phyloP scores from a whole-genome alignment of 2,329 filamentous ascomycete genomes.

The Clathrospora elynae region DNA sequence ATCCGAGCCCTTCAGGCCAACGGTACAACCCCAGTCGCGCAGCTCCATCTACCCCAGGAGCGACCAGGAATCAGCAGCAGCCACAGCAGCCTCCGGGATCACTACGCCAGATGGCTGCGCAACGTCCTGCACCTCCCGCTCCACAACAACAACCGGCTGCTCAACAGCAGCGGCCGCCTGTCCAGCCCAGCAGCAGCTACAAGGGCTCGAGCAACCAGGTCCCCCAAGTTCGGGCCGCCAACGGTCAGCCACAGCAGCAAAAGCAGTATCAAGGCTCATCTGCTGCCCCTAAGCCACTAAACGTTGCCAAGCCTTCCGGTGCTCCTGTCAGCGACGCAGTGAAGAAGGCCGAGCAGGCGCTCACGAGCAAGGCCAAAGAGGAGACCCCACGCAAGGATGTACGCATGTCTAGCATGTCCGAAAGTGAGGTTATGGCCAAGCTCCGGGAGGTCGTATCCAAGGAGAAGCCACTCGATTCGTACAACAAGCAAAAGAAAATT shows the following conservation, averaged over 20 bases:
- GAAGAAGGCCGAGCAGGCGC: conserved; percentile 86
- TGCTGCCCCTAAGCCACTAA: conserved; percentile 61
- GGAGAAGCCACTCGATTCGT: conserved; percentile 90
- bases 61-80: conserved; percentile 56
- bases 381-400: conserved; percentile 85
- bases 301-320: conserved; percentile 55
- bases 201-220: conserved; percentile 48
- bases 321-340: conserved; percentile 68
- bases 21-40: conserved; percentile 86
- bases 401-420: conserved; percentile 98
- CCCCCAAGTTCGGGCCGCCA: conserved; percentile 50
- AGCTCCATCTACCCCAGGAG: conserved; percentile 75
- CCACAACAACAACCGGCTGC: conserved; percentile 52
- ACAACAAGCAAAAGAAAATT: conserved; percentile 99
- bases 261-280: conserved; percentile 51
- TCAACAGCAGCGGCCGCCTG: conserved; percentile 40
- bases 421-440: conserved; percentile 95
- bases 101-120: conserved; percentile 65
- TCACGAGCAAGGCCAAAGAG: conserved; percentile 72
- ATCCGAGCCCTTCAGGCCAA: conserved; percentile 54
- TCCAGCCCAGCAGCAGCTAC: conserved; percentile 54
- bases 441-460: conserved; percentile 94
- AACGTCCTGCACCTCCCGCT: conserved; percentile 80
- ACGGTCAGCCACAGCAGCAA: conserved; percentile 49
- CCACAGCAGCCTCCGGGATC: conserved; percentile 58